phyloP scores from a whole-genome alignment of 2,329 filamentous ascomycete genomes.

The Elsinoe arachidis region DNA sequence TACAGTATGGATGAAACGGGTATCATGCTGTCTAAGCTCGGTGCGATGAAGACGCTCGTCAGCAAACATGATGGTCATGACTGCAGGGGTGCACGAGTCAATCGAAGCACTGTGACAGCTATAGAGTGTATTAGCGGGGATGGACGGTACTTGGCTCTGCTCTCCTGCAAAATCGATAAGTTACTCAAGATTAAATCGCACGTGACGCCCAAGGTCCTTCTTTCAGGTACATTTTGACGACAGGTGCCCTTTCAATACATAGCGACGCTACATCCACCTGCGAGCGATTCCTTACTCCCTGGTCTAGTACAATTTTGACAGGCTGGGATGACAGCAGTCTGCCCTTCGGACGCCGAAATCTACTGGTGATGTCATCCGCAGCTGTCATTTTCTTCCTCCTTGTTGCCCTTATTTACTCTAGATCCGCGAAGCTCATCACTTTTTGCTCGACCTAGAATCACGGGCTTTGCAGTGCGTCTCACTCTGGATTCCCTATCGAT shows the following conservation, averaged over 20 bases:
- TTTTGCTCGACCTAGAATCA: constrained; percentile 21
- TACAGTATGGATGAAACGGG: too few relatives aligned
- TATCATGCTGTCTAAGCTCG: too few relatives aligned
- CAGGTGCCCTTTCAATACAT: background rate
- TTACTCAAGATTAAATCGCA: background rate
- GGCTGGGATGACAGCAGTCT: background rate
- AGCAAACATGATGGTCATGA: too few relatives aligned
- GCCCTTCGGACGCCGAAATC: background rate
- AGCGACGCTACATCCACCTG: background rate
- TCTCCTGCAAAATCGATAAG: background rate
- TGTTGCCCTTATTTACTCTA: constrained; percentile 19
- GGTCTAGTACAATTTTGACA: background rate
- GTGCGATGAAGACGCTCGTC: background rate
- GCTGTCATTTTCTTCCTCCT: constrained; percentile 19
- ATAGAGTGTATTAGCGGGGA: too few relatives aligned
- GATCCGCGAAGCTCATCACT: constrained; percentile 23
- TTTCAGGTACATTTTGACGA: background rate
- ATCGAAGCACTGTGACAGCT: too few relatives aligned
- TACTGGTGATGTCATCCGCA: background rate
- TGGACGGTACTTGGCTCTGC: too few relatives aligned
- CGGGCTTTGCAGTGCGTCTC: constrained; percentile 20
- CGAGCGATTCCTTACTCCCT: background rate
- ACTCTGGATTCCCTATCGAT: constrained; percentile 25
- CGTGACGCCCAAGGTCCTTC: background rate
- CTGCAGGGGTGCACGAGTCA: too few relatives aligned